Evolutionary conservation across 2,329 filamentous ascomycete genomes (phyloP).

Genomic region (Sporothrix curviconia): DNA sequence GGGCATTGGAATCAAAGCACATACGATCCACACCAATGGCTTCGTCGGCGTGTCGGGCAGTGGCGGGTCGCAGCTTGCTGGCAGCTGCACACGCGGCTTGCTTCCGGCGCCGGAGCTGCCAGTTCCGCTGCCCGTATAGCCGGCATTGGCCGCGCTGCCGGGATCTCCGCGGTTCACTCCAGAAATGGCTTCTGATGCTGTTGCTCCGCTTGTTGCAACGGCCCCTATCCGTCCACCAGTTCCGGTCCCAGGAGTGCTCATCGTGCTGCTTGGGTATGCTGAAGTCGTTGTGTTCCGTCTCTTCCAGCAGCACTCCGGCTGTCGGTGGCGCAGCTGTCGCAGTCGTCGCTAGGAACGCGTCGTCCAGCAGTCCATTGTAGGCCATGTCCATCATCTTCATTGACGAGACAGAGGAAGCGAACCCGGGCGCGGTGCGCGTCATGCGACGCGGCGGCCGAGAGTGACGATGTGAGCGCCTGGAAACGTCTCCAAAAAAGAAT

Average conservation of each 20-base stretch:
- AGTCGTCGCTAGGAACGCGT: background rate
- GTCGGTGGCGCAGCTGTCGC: background rate
- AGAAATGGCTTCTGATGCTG: too few relatives aligned
- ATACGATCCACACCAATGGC: constrained; percentile 82
- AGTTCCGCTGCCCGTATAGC: background rate
- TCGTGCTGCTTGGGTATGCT: constrained; percentile 3
- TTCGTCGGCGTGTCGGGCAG: constrained; percentile 61
- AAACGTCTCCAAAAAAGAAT: too few relatives aligned
- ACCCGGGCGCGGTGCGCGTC: too few relatives aligned
- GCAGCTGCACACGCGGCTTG: constrained; percentile 54
- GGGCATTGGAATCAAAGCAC: too few relatives aligned
- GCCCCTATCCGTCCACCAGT: background rate
- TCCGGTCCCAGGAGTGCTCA: background rate
- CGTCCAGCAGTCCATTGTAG: constrained; percentile 4
- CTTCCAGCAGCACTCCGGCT: background rate
- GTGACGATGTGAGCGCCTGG: too few relatives aligned
- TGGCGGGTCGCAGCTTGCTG: constrained; percentile 80
- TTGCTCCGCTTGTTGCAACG: too few relatives aligned
- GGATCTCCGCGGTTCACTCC: background rate
- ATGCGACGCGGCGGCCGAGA: too few relatives aligned
- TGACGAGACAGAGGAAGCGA: background rate
- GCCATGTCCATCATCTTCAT: constrained; percentile 10
- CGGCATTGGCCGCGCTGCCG: background rate
- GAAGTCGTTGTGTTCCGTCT: background rate
- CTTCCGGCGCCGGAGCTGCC: constrained; percentile 1